Evolutionary conservation across 2,329 filamentous ascomycete genomes (phyloP).

Genomic region (Gnomoniopsis sp.): DNA sequence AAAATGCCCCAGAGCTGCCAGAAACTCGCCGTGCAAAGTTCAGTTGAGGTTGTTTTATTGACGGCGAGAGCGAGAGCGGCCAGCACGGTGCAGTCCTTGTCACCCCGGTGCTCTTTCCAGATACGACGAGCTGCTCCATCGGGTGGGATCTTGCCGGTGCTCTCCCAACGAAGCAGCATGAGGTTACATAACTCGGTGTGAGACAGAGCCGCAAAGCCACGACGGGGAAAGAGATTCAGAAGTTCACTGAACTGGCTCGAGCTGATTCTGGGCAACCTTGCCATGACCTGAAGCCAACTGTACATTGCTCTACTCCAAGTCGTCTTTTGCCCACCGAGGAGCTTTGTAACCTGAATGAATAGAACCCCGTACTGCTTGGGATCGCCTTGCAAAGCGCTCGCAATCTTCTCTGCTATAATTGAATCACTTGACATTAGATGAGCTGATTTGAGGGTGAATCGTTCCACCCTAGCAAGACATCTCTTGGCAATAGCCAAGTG

Average conservation of each 20-base stretch:
- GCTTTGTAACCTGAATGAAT: constrained; percentile 3
- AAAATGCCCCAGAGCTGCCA: constrained; percentile 22
- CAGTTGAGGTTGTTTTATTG: constrained; percentile 3
- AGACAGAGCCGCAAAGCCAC: constrained; percentile 15
- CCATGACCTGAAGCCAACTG: constrained; percentile 26
- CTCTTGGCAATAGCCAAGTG: not conserved
- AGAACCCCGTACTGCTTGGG: constrained; percentile 3
- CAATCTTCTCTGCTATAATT: not conserved
- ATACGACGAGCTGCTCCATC: not conserved
- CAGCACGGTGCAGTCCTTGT: constrained; percentile 21
- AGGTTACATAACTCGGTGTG: constrained; percentile 25
- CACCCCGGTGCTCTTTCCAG: constrained; percentile 12
- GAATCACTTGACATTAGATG: constrained; percentile 10
- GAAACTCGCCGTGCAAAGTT: constrained; percentile 14
- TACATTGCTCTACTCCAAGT: constrained; percentile 17
- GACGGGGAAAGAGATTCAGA: constrained; percentile 16
- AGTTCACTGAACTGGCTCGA: constrained; percentile 7
- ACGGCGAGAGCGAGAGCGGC: constrained; percentile 26
- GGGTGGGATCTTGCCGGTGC: constrained; percentile 23
- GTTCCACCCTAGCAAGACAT: not conserved
- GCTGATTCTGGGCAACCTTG: constrained; percentile 17
- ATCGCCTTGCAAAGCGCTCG: constrained; percentile 4
- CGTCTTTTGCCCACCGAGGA: not conserved
- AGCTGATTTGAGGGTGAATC: constrained; percentile 6
- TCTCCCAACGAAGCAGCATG: constrained; percentile 29